phyloP scores from a whole-genome alignment of 129 eudicot genomes.

The Chrysanthemum makinoi region DNA sequence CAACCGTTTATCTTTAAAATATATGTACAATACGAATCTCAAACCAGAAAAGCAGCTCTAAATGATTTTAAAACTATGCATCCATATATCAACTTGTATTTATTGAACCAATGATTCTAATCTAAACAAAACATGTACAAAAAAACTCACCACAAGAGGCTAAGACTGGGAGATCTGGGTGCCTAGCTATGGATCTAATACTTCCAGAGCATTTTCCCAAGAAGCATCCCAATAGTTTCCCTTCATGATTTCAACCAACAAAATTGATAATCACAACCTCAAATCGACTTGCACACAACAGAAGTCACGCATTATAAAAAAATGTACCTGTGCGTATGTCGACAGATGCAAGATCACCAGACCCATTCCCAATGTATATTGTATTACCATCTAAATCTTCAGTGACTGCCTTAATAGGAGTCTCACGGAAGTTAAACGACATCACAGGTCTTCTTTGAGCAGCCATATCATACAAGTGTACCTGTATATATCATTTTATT shows the following conservation, averaged over 20 bases:
- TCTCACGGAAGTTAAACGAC: constrained; percentile 84
- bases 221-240: constrained; percentile 86
- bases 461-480: constrained; percentile 87
- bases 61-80: neutral
- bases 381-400: constrained; percentile 87
- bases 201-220: constrained; percentile 97
- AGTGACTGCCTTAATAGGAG: constrained; percentile 77
- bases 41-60: neutral
- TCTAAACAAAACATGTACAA: neutral
- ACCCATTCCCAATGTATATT: constrained; percentile 80
- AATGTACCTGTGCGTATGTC: constrained; percentile 88
- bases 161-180: constrained; percentile 79
- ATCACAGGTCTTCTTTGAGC: constrained; percentile 96
- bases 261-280: constrained; percentile 1
- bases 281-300: neutral
- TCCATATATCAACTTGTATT: neutral
- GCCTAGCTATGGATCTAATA: constrained; percentile 86
- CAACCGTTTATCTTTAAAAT: neutral
- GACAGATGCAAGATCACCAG: constrained; percentile 90
- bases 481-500: constrained; percentile 41
- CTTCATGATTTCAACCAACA: constrained; percentile 35
- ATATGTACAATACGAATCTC: neutral
- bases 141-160: constrained; percentile 88
- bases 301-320: neutral
- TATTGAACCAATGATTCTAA: neutral